Base-by-base conservation (phyloP, 768 basidiomycete genomes). In the Phanerodontia chrysosporium region DNA sequence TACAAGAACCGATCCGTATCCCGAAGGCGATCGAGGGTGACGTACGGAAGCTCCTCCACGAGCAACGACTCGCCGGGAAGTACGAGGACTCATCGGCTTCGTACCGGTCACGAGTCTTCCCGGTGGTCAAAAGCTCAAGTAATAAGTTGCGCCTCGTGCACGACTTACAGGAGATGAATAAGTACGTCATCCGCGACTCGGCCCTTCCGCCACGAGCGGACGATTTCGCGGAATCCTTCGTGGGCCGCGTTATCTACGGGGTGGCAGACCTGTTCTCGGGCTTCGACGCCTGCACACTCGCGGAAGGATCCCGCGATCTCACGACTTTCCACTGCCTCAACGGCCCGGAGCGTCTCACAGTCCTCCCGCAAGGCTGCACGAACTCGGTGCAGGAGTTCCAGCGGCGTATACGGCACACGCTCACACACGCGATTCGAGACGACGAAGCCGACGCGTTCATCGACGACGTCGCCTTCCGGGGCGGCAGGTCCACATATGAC, bases 401-500 rank as follows among this genome's bases (percentile, higher is more conserved):
- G 32, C 32, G 32, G 14, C 32, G 32, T 7, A 35, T 35, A 7
- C 32, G 32, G 32, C 32, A 35, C 32, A 14, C 32, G 8, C 32
- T 35, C 14, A 14, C 14, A 7, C 8, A 35, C 7, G 32, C 7
- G 32, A 35, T 51, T 0, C 62, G 45, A 4, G 44, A 57, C 2
- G 5, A 49, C 2, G n/a, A n/a, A n/a, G 58, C 55, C 7, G 62
- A 62, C 0, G 48, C 57, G 1, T 72, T 70, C 44, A 58, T 72
- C 22, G 68, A 72, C 48, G 69, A 72, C 46, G 53, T 49, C 21
- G 63, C 61, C 0, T 39, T 66, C 0, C 65, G 66, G 45, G 70
- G 68, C 0, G 66, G 64, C 9, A 3, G 16, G 12, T 59, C 0
- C 25, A 46, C 7, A 0, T 71, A 71, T 57, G 32, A 62, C 24